phyloP scores from a whole-genome alignment of 2,329 filamentous ascomycete genomes.

The Trichoderma breve region DNA sequence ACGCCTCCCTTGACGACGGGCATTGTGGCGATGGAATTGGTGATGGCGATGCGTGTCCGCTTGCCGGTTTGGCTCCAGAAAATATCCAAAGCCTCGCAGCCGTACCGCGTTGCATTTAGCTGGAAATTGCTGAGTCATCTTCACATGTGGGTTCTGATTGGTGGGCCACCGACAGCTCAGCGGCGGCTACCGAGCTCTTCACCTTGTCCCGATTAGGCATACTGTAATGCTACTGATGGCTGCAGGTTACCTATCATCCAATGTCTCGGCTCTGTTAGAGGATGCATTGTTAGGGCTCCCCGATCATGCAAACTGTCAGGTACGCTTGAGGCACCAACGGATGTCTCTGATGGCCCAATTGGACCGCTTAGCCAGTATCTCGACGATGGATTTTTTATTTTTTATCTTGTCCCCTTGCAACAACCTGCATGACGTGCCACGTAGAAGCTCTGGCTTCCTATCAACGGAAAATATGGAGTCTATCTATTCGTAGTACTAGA shows the following conservation, averaged over 20 bases:
- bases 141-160: background rate
- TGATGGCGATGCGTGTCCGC: slow-evolving; percentile 12
- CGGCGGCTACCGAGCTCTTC: background rate
- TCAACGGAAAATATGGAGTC: background rate
- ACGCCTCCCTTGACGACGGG: slow-evolving; percentile 73
- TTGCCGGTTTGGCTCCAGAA: slow-evolving; percentile 24
- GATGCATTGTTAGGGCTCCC: background rate
- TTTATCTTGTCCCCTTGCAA: background rate
- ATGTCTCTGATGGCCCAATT: background rate
- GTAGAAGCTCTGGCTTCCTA: background rate
- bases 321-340: slow-evolving; percentile 8
- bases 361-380: background rate
- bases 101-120: slow-evolving; percentile 10
- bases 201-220: slow-evolving; percentile 9
- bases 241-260: background rate
- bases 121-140: slow-evolving; percentile 22
- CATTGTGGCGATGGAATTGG: slow-evolving; percentile 45
- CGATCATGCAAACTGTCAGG: background rate
- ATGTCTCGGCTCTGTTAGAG: background rate
- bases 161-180: background rate
- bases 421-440: slow-evolving; percentile 1
- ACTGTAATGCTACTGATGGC: background rate
- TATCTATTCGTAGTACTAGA: background rate
- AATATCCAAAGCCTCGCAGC: slow-evolving; percentile 28
- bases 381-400: background rate